These are phyloP conservation scores for Turnera subulata DNA, from an alignment of 345 rosid species.

Conservation along the genomic window DNA sequence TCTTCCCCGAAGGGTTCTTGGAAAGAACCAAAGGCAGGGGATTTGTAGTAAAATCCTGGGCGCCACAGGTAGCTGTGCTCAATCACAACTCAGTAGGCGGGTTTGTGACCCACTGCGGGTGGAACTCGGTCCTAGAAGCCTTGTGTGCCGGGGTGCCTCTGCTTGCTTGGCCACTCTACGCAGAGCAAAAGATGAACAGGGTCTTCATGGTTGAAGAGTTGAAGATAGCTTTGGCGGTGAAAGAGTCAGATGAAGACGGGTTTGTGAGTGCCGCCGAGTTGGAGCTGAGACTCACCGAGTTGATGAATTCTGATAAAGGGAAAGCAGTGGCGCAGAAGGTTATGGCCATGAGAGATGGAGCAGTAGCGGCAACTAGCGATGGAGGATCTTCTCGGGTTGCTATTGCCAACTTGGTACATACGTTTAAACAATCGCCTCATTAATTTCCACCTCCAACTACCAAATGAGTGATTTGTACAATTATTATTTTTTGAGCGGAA, in stretches of 20 bases:
- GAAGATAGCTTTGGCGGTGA: slow-evolving; percentile 45
- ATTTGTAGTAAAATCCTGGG: slow-evolving; percentile 50
- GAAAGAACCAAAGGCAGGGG: slow-evolving; percentile 39
- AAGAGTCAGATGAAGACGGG: slow-evolving; percentile 35
- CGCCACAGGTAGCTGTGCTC: slow-evolving; percentile 51
- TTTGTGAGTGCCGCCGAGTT: slow-evolving; percentile 43
- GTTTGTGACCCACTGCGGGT: slow-evolving; percentile 65
- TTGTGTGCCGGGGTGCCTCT: slow-evolving; percentile 47
- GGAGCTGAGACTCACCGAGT: slow-evolving; percentile 45
- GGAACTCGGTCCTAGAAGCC: slow-evolving; percentile 64
- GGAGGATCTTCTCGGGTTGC: slow-evolving; percentile 42
- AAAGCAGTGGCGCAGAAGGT: slow-evolving; percentile 20
- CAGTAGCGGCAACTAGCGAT: slow-evolving; percentile 26
- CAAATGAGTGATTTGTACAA: too few relatives aligned
- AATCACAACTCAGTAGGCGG: slow-evolving; percentile 49
- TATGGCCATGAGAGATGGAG: slow-evolving; percentile 35
- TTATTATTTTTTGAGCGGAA: too few relatives aligned
- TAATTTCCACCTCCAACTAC: too few relatives aligned
- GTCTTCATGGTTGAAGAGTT: slow-evolving; percentile 48
- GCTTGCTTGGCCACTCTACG: slow-evolving; percentile 55
- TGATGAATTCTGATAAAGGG: slow-evolving; percentile 43
- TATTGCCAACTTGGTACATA: too few relatives aligned
- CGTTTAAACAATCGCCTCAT: too few relatives aligned
- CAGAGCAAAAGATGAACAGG: slow-evolving; percentile 36
- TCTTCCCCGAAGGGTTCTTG: slow-evolving; percentile 37